Percentiles rank a stretch among this genome's conserved stretches.
phyloP scores from a whole-genome alignment of 2,329 filamentous ascomycete species.

The Bretziella fagacearum region DNA sequence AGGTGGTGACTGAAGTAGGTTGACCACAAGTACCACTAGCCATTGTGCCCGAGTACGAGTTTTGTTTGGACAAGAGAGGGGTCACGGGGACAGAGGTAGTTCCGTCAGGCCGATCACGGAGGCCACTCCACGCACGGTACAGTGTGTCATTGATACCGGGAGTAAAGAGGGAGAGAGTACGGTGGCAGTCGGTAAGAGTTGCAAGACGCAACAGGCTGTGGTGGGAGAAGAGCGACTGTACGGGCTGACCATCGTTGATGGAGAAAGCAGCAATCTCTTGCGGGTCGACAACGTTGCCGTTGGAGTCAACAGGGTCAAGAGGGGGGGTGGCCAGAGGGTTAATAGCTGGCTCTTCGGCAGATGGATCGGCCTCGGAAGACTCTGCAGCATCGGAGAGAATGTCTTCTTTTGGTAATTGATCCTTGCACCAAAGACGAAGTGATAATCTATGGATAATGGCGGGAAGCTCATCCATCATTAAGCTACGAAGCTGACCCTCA shows the following conservation, averaged over 20 bases:
- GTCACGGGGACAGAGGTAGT: slow-evolving; percentile 22
- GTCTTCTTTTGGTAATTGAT: slow-evolving; percentile 55
- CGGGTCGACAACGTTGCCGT: slow-evolving; percentile 60
- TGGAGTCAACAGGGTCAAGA: slow-evolving; percentile 63
- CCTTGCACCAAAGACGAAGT: slow-evolving; percentile 73
- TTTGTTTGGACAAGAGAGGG: slow-evolving; percentile 42
- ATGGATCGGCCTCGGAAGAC: slow-evolving; percentile 28
- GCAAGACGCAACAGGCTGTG: slow-evolving; percentile 79
- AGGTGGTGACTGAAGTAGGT: slow-evolving; percentile 39
- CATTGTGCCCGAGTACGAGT: slow-evolving; percentile 32
- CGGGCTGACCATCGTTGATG: slow-evolving; percentile 61
- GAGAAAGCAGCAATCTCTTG: slow-evolving; percentile 60
- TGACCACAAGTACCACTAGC: slow-evolving; percentile 17
- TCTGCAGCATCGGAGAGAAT: slow-evolving; percentile 14
- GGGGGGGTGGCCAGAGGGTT: slow-evolving; percentile 73
- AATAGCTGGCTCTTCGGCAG: slow-evolving; percentile 36
- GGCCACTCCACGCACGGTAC: slow-evolving; percentile 80
- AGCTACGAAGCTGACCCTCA: slow-evolving; percentile 72
- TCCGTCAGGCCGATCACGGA: slow-evolving; percentile 50
- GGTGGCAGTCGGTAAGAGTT: slow-evolving; percentile 70
- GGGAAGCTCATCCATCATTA: slow-evolving; percentile 96
- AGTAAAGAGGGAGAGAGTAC: slow-evolving; percentile 80
- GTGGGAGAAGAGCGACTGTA: slow-evolving; percentile 82
- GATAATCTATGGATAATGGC: slow-evolving; percentile 92
- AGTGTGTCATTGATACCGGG: slow-evolving; percentile 80